A percentile compares a stretch with the other conserved stretches of the same genome.
Conservation (phyloP, 768 basidiomycete species). For the Mycena pura region DNA sequence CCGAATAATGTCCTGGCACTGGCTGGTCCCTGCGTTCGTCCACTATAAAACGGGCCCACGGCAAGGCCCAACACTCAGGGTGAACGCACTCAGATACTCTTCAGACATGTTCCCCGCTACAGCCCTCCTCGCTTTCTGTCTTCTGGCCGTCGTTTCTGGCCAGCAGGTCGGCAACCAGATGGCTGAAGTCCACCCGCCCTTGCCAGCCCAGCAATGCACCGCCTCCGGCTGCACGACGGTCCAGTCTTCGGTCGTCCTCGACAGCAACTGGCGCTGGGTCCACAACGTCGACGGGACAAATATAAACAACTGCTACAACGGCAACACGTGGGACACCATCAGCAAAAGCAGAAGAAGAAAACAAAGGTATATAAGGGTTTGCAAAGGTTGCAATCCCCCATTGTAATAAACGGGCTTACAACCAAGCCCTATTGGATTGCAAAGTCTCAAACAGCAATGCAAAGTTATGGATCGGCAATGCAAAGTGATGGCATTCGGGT, state of each 20-base stretch:
- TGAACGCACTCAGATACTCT: not conserved
- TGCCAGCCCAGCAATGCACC: slow-evolving; percentile 56
- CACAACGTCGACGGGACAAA: slow-evolving; percentile 44
- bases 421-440: too few species aligned
- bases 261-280: slow-evolving; percentile 62
- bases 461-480: too few species aligned
- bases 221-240: slow-evolving; percentile 49
- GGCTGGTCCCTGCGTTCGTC: too few species aligned
- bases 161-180: slow-evolving; percentile 58
- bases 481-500: too few species aligned
- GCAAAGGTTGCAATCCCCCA: too few species aligned
- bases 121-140: slow-evolving; percentile 47
- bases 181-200: slow-evolving; percentile 56
- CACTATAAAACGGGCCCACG: too few species aligned
- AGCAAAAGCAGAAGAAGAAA: too few species aligned
- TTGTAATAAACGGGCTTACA: too few species aligned
- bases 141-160: slow-evolving; percentile 50
- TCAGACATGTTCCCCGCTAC: slow-evolving; percentile 45
- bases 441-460: too few species aligned
- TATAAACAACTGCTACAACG: slow-evolving; percentile 59
- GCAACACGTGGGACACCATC: slow-evolving; percentile 62
- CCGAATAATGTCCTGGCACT: too few species aligned
- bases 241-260: slow-evolving; percentile 50
- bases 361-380: too few species aligned
- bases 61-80: too few species aligned